Base-by-base conservation (phyloP, 257 asterid genomes). In the Pogostemon cablin region DNA sequence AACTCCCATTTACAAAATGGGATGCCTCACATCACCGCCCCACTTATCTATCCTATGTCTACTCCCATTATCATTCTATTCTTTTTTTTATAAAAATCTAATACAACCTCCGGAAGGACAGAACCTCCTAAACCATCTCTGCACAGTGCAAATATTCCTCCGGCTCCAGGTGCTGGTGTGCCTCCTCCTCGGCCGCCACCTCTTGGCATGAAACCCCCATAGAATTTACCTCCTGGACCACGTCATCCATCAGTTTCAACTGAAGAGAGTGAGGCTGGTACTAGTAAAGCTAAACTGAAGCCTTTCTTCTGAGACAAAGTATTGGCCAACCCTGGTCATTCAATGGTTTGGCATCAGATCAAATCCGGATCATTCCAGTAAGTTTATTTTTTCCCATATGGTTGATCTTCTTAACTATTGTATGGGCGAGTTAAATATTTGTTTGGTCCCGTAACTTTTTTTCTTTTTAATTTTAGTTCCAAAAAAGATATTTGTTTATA, bases 241-340 rank as follows among this genome's bases (percentile, higher is more conserved):
- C 77, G 68, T 62, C 77, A 62, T 71, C 80, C 84, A 34, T 81
- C 90, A 57, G 40, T 15, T 15, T 15, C 17, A 15, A 15, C 60
- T 53, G 89, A 77, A 66, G 88, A 64, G 34, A 81, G 67, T 60
- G 85, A 79, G 62, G 76, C 83, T 2, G 95, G 81, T 72, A 75
- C 75, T 67, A 73, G 84, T 73, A 90, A 87, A 85, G 38, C 98
- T 43, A 93, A 93, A 80, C 79, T 93, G 83, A 93, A 93, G 86
- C 98, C 98, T 32, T 93, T 93, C 89, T 93, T 93, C 77, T 93
- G 98, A 97, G 97, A 90, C 80, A 93, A 93, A 73, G 97, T 93
- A 60, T 75, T 87, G 81, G 93, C 97, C 41, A 90, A 88, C 76
- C 96, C 97, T 57, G 93, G 86, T 72, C 84, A 83, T 47, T 90